phyloP scores from a whole-genome alignment of 2,329 filamentous ascomycete genomes.

The Botryotinia globosa region DNA sequence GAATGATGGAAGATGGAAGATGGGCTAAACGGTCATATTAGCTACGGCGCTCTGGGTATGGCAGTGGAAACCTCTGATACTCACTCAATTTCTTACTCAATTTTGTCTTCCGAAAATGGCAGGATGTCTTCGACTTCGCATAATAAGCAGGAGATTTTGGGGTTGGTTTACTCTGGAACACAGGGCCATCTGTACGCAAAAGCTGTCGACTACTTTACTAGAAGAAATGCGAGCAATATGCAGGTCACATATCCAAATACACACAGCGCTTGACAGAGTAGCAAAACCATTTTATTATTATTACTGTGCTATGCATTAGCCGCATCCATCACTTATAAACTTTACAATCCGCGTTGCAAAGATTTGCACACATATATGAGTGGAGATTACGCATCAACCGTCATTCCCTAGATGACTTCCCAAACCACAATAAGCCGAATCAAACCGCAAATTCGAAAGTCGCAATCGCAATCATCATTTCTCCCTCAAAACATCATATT shows the following conservation, averaged over 20 bases:
- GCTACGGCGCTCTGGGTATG: not conserved
- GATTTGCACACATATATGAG: not conserved
- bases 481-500: no score
- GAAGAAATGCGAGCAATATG: not conserved
- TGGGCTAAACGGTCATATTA: not conserved
- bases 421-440: not conserved
- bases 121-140: not conserved
- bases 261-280: not conserved
- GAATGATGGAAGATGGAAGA: not conserved
- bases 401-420: not conserved
- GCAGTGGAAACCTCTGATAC: not conserved
- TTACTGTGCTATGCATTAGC: not conserved
- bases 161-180: not conserved
- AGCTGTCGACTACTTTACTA: not conserved
- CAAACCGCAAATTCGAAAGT: no score
- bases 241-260: not conserved
- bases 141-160: not conserved
- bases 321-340: not conserved
- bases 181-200: not conserved
- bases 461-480: not conserved
- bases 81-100: not conserved
- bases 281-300: not conserved
- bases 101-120: fast-evolving
- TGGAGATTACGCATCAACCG: not conserved
- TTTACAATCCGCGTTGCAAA: not conserved